Evolutionary conservation across 371 early-diverging fungal species (phyloP).

Genomic region (Mucor indicus): DNA sequence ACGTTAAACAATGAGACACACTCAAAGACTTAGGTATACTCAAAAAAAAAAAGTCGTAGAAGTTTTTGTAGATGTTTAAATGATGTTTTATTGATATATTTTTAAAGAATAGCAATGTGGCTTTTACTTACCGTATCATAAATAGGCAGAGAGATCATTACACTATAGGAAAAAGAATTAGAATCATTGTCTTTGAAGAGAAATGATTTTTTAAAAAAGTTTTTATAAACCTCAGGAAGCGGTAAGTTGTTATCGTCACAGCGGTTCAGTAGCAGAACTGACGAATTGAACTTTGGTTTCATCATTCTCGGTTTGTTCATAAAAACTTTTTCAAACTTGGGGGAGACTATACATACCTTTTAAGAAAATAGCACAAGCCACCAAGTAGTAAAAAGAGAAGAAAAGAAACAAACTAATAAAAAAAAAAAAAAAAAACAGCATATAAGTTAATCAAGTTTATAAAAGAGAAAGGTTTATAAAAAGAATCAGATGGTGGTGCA

Average conservation of each 20-base stretch:
- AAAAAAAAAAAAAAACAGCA: background rate
- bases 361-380: background rate
- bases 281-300: constrained; percentile 29
- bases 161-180: too few species aligned
- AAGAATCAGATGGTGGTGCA: constrained; percentile 51
- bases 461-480: constrained; percentile 6
- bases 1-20: too few species aligned
- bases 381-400: background rate
- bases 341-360: too few species aligned
- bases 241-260: constrained; percentile 28
- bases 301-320: constrained; percentile 10
- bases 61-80: too few species aligned
- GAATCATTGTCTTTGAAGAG: too few species aligned
- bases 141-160: too few species aligned
- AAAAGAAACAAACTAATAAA: background rate
- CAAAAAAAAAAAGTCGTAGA: too few species aligned
- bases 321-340: background rate
- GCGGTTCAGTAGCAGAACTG: constrained; percentile 48
- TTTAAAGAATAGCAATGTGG: too few species aligned
- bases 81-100: too few species aligned
- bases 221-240: constrained; percentile 17
- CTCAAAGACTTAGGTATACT: too few species aligned
- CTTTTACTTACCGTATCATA: too few species aligned
- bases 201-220: too few species aligned
- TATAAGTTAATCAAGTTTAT: background rate